Evolutionary conservation across 1,284 basidiomycete genomes (phyloP).

Genomic region (Thecaphora thlaspeos): DNA sequence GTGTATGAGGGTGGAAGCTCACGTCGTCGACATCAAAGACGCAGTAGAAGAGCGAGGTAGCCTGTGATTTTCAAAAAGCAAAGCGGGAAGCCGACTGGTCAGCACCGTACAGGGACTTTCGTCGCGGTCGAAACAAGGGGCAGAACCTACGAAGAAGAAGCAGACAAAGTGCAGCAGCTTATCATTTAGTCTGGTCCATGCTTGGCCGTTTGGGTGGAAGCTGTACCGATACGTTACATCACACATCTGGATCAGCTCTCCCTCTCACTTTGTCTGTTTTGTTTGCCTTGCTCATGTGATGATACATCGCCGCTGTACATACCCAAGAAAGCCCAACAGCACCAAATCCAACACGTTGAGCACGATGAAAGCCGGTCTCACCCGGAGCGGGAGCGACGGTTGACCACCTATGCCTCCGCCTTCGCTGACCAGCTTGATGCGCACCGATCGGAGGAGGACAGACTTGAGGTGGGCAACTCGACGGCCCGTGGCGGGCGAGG

Average conservation of each 20-base stretch:
- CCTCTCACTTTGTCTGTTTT: no score
- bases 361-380: slow-evolving; percentile 44
- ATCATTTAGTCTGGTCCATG: slow-evolving; percentile 70
- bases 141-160: slow-evolving; percentile 63
- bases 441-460: slow-evolving; percentile 29
- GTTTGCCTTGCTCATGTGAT: no score
- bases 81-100: no score
- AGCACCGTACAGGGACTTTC: no score
- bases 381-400: slow-evolving; percentile 33
- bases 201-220: slow-evolving; percentile 47
- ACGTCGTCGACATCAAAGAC: slow-evolving; percentile 83
- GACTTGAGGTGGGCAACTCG: slow-evolving; percentile 6
- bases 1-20: slow-evolving; percentile 56
- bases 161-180: slow-evolving; percentile 81
- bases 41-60: slow-evolving; percentile 79
- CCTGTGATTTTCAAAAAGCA: no score
- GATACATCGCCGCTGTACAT: no score
- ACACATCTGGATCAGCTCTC: no score
- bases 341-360: slow-evolving; percentile 39
- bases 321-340: slow-evolving; percentile 47
- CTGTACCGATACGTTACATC: no score
- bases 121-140: no score
- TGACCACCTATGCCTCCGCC: not conserved
- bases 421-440: slow-evolving; percentile 7
- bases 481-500: no score